Evolutionary conservation across 2,329 filamentous ascomycete species (phyloP).

Genomic region (Ascochyta fabae): DNA sequence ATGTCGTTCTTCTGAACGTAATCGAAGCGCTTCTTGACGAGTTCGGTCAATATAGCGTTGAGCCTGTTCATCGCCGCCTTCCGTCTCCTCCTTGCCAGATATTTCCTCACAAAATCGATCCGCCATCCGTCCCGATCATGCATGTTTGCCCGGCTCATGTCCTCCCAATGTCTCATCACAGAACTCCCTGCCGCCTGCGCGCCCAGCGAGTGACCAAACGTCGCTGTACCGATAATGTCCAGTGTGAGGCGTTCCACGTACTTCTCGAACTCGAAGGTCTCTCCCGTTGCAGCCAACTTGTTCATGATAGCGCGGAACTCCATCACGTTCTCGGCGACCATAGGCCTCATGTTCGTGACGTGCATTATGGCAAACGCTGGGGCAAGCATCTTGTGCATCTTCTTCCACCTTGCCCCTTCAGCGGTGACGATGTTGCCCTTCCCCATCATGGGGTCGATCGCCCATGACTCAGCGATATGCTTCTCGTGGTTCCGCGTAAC

Average conservation of each 20-base stretch:
- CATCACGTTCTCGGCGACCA: slow-evolving; percentile 44
- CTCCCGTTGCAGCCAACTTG: slow-evolving; percentile 25
- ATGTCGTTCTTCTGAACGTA: slow-evolving; percentile 38
- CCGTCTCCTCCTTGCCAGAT: slow-evolving; percentile 19
- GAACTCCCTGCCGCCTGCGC: slow-evolving; percentile 33
- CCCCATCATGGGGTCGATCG: slow-evolving; percentile 38
- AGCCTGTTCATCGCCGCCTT: slow-evolving; percentile 28
- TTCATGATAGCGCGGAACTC: slow-evolving; percentile 37
- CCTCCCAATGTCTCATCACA: slow-evolving; percentile 28
- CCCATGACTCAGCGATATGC: slow-evolving; percentile 25
- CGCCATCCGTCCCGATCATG: slow-evolving; percentile 20
- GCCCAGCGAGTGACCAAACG: slow-evolving; percentile 33
- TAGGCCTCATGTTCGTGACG: slow-evolving; percentile 37
- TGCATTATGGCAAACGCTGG: slow-evolving; percentile 45
- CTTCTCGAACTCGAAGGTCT: slow-evolving; percentile 37
- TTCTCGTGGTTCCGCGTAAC: slow-evolving; percentile 43
- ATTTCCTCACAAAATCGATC: slow-evolving; percentile 27
- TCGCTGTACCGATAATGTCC: slow-evolving; percentile 35
- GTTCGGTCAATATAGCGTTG: slow-evolving; percentile 41
- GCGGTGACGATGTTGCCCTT: slow-evolving; percentile 36
- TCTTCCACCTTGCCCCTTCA: slow-evolving; percentile 46
- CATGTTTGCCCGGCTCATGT: slow-evolving; percentile 21
- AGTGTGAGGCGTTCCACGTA: slow-evolving; percentile 30
- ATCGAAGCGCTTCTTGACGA: slow-evolving; percentile 48
- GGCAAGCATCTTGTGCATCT: slow-evolving; percentile 43